Evolutionary conservation across 352 stramenopile species (phyloP), one percentile per base, ranked within the genome.

Genomic region (Pythium biforme): DNA sequence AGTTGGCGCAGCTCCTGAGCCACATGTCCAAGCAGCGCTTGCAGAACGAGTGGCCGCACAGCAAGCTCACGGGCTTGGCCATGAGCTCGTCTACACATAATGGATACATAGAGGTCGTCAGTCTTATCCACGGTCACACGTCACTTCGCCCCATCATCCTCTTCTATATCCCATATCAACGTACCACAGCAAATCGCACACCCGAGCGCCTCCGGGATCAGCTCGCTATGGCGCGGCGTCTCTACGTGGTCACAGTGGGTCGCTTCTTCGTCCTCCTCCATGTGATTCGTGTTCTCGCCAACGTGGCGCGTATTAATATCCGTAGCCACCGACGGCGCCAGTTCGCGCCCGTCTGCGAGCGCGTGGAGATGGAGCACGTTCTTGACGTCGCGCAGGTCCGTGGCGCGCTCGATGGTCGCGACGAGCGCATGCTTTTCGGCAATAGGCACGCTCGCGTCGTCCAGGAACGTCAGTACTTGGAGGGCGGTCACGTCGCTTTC

Each of bases 11-110:
- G 57, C 62, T 73, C 54, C 62, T 62, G 54, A 79, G 66, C 74
- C 74, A 81, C 27, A 77, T 53, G n/a, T 77, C 66, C 22, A 81
- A 55, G 15, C 74, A 81, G 33, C 64, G 72, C 52, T 73, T 73
- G 66, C 74, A 81, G 47, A 81, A 81, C 62, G 71, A 79, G 61
- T 81, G 74, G 41, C 74, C 74, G 23, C 74, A 81, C 37, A 66
- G 37, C 25, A 81, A 61, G 51, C 64, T 75, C 65, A 63, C 70
- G 6, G 74, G 74, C 69, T 75, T 70, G 56, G 79, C 55, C 74
- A 81, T 81, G 40, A 81, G 58, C n/a, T 81, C 70, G 11, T 73
- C 73, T 81, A 47, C 37, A 63, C n/a, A n/a, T n/a, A n/a, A 4
- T 26, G 3, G 46, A 37, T 22, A 34, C 25, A 7, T 43, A 43